Base-by-base conservation (phyloP, 2,329 filamentous ascomycete genomes). In the Dactylellina parvicollis region DNA sequence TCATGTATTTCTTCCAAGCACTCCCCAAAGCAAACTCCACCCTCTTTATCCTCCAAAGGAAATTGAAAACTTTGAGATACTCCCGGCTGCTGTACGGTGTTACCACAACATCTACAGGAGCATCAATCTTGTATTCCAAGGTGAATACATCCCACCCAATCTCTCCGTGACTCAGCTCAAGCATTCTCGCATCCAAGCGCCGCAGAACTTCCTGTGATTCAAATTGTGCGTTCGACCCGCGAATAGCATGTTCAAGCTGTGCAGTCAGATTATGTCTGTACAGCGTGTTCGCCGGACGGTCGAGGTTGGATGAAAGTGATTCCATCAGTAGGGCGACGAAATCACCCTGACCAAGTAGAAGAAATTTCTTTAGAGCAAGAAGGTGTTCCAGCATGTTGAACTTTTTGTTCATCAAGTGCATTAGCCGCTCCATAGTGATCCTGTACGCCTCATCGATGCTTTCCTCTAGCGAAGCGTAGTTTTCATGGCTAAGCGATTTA, bases 141-240 rank as follows among this genome's bases (percentile, higher is more conserved):
- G 95, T 99, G 82, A 99, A 99, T 79, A 96, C 96, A 79, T 99
- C 95, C 95, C 95, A 99, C 54, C 95, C 95, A 59, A 97, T 98
- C 78, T 99, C 95, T 56, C 95, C 95, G 78, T 97, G 93, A 7
- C 91, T 96, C 4, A 98, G 86, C 82, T 98, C 94, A 40, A 99
- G 86, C 94, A 99, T 98, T 74, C 96, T 91, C n/a, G 95, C 94
- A 81, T 99, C 95, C 2, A 99, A 86, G 9, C 95, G 88, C 3
- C 92, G 88, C 26, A 99, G 86, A 3, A 99, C 93, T 79, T 99
- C 96, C 1, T 92, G 87, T 2, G 90, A 90, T 81, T 99, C 95
- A 79, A 92, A 96, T 80, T 99, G 96, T 4, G 95, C 96, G 80
- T 98, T 99, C 9, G 93, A 97, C 72, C 95, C 94, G 62, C 94